phyloP scores from a whole-genome alignment of 208 protist species.

The Blechomonas ayalai region DNA sequence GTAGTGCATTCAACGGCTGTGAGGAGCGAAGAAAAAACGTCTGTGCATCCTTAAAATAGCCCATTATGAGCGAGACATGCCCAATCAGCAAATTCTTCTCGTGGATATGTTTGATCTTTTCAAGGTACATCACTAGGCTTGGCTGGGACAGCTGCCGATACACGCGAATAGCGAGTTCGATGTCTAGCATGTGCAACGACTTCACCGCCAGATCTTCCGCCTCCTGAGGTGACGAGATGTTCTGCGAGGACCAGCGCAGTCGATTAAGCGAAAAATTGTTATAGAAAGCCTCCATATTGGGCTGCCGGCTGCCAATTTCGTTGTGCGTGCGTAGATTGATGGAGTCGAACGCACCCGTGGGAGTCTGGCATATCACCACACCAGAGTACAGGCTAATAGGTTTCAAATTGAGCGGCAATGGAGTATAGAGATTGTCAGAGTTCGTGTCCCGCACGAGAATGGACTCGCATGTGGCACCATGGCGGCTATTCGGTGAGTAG shows the following conservation, averaged over 20 bases:
- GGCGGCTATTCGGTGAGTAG: constrained; percentile 79
- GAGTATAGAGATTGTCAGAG: constrained; percentile 65
- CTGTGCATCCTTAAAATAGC: constrained; percentile 92
- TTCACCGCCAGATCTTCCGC: constrained; percentile 80
- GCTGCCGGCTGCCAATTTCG: constrained; percentile 28
- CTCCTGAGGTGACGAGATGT: constrained; percentile 76
- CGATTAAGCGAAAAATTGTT: constrained; percentile 91
- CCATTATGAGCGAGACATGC: constrained; percentile 92
- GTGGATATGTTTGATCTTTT: constrained; percentile 89
- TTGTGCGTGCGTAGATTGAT: constrained; percentile 79
- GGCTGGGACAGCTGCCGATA: constrained; percentile 91
- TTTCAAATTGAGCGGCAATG: constrained; percentile 47
- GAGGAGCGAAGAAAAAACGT: constrained; percentile 89
- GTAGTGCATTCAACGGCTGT: constrained; percentile 88
- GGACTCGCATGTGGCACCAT: constrained; percentile 82
- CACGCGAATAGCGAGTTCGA: constrained; percentile 89
- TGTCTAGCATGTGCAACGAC: constrained; percentile 91
- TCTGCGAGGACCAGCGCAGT: constrained; percentile 83
- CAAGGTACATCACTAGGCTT: constrained; percentile 89
- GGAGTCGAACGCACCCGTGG: constrained; percentile 52
- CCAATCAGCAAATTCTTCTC: constrained; percentile 93
- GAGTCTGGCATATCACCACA: constrained; percentile 62
- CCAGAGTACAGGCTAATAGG: constrained; percentile 82
- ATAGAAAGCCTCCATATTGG: constrained; percentile 75
- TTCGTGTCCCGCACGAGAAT: constrained; percentile 46